Conservation (phyloP, 2,329 filamentous ascomycete species). For the Teratosphaeria nubilosa region DNA sequence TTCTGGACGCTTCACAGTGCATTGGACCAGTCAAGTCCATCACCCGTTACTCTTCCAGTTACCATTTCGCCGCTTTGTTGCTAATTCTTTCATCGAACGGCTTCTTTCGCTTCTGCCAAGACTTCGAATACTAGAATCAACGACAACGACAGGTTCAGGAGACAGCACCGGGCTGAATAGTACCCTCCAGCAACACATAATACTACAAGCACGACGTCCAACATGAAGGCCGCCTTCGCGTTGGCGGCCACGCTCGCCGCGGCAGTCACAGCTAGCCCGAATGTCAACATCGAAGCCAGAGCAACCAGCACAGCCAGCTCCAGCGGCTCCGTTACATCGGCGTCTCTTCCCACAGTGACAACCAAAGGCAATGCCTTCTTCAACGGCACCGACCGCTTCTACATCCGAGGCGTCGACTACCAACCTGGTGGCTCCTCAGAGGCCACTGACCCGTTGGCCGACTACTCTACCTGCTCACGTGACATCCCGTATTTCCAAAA, state of each 20-base stretch:
- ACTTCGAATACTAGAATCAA: neutral
- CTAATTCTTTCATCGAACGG: neutral
- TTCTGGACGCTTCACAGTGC: neutral
- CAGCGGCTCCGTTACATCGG: constrained; percentile 6
- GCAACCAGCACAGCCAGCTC: constrained; percentile 13
- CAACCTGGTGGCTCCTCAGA: constrained; percentile 47
- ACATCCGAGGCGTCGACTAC: constrained; percentile 49
- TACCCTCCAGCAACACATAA: neutral
- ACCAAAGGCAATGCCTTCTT: constrained; percentile 53
- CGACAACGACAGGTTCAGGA: neutral
- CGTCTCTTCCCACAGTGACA: constrained; percentile 44
- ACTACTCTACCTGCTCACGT: constrained; percentile 58
- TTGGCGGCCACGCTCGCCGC: neutral
- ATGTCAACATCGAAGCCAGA: constrained; percentile 21
- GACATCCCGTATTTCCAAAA: constrained; percentile 73
- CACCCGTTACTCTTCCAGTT: neutral
- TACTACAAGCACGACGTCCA: neutral
- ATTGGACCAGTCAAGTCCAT: neutral
- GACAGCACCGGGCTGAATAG: neutral
- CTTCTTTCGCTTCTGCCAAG: neutral
- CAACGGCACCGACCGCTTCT: constrained; percentile 51
- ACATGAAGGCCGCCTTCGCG: constrained; percentile 1
- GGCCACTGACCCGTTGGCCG: constrained; percentile 62
- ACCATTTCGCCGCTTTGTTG: neutral
- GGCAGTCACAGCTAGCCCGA: constrained; percentile 8